Percentiles rank a stretch among this genome's conserved stretches.
phyloP scores from a whole-genome alignment of 2,329 filamentous ascomycete species.

The Trichoderma koningiopsis region DNA sequence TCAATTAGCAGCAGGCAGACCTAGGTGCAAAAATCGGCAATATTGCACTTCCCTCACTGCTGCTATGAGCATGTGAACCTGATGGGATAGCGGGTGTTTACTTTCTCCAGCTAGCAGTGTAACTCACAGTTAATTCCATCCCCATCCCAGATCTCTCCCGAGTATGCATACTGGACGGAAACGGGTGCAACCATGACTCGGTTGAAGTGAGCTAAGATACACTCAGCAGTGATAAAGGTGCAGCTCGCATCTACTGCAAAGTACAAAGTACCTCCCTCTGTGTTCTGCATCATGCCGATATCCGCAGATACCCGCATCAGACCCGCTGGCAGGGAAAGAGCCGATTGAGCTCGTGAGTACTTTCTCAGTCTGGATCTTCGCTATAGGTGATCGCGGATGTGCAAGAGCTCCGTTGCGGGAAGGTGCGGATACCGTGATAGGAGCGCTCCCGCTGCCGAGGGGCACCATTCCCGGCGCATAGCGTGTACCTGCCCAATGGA shows the following conservation, averaged over 20 bases:
- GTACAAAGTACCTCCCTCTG: background rate
- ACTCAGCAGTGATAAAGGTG: background rate
- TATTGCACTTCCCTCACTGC: background rate
- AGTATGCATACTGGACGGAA: background rate
- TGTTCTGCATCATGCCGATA: constrained; percentile 1
- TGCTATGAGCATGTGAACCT: background rate
- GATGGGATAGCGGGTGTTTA: background rate
- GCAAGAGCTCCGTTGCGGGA: background rate
- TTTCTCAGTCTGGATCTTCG: background rate
- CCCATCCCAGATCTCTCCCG: background rate
- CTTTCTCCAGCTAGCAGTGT: background rate
- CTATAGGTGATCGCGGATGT: background rate
- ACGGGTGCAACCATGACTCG: constrained; percentile 6
- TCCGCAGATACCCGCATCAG: background rate
- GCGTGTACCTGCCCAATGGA: background rate
- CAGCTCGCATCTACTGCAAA: background rate
- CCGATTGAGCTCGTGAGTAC: background rate
- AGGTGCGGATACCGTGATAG: background rate
- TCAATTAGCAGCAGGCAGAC: background rate
- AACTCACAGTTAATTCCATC: background rate
- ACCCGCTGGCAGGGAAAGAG: constrained; percentile 6
- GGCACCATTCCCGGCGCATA: background rate
- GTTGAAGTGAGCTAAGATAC: background rate
- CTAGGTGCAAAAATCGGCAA: background rate
- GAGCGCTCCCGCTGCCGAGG: background rate